These are phyloP conservation scores for Solanum hybrid DNA, from an alignment of 305 asterid species.

Conservation along the genomic window DNA sequence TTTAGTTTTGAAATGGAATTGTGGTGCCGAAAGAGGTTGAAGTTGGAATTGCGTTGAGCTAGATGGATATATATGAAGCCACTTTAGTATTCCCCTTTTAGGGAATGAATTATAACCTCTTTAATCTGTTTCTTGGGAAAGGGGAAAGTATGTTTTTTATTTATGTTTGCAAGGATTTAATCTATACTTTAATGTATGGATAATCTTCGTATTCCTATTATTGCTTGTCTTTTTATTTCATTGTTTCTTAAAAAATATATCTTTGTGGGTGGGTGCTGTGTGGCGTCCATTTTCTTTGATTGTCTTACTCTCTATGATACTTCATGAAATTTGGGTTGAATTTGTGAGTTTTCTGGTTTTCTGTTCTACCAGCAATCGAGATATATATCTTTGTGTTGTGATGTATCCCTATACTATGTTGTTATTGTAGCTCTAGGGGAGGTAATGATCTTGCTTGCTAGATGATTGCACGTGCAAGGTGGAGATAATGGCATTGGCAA, in stretches of 20 bases:
- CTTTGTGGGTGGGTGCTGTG: not conserved
- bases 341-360: not conserved
- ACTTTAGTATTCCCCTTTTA: not conserved
- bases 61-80: not conserved
- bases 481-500: slow-evolving; percentile 45
- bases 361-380: not conserved
- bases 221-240: not conserved
- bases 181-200: not conserved
- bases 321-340: not conserved
- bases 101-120: not conserved
- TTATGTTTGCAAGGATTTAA: not conserved
- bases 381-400: not conserved
- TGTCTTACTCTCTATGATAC: not conserved
- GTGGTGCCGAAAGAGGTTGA: not conserved
- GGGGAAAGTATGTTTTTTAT: not conserved
- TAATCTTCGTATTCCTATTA: not conserved
- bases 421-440: slow-evolving; percentile 10
- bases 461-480: slow-evolving; percentile 16
- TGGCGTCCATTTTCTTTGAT: not conserved
- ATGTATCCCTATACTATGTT: not conserved
- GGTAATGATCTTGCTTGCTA: slow-evolving; percentile 11
- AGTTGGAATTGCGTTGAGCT: not conserved
- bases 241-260: not conserved
- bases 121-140: not conserved
- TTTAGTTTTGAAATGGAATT: not conserved